Percentiles rank a stretch among this genome's conserved stretches.
Conservation (phyloP, 2,329 filamentous ascomycete genomes). For the Blumeriella jaapii region DNA sequence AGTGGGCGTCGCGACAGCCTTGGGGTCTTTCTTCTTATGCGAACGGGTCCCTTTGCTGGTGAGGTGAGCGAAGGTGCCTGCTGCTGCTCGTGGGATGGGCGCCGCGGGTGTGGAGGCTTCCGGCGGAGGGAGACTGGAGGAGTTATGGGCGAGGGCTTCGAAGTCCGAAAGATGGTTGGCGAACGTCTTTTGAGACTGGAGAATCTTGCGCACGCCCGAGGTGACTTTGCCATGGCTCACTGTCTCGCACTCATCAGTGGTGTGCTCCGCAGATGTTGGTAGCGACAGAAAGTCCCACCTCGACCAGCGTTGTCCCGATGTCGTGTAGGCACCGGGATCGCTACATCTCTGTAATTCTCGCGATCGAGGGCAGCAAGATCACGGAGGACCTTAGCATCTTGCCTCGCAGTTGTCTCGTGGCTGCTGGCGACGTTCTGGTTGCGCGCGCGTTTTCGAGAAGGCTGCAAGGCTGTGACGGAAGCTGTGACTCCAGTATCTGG, state of each 20-base stretch:
- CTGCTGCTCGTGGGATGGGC: conserved; percentile 17
- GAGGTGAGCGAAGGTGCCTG: conserved; percentile 14
- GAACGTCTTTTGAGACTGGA: conserved; percentile 74
- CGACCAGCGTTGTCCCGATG: conserved; percentile 33
- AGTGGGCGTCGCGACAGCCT: conserved; percentile 9
- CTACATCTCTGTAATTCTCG: conserved; percentile 62
- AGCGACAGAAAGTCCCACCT: conserved; percentile 21
- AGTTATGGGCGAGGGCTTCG: conserved; percentile 40
- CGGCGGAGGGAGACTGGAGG: conserved; percentile 27
- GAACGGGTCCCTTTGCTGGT: conserved; percentile 20
- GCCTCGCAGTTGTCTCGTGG: conserved; percentile 65
- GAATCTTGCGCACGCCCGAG: conserved; percentile 58
- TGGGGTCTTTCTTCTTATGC: conserved; percentile 23
- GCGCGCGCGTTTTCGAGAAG: conserved; percentile 62
- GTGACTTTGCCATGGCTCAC: conserved; percentile 26
- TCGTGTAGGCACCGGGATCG: conserved; percentile 56
- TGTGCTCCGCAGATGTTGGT: neutral
- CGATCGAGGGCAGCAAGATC: conserved; percentile 74
- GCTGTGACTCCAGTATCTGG: conserved; percentile 57
- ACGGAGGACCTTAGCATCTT: conserved; percentile 70
- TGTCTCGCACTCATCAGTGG: conserved; percentile 5
- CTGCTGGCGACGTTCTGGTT: conserved; percentile 37
- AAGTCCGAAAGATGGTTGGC: conserved; percentile 74
- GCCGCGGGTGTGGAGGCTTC: conserved; percentile 20
- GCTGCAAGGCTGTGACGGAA: conserved; percentile 38